These are phyloP conservation scores for Massariosphaeria phaeospora DNA, from an alignment of 495 filamentous ascomycete genomes.

Conservation along the genomic window DNA sequence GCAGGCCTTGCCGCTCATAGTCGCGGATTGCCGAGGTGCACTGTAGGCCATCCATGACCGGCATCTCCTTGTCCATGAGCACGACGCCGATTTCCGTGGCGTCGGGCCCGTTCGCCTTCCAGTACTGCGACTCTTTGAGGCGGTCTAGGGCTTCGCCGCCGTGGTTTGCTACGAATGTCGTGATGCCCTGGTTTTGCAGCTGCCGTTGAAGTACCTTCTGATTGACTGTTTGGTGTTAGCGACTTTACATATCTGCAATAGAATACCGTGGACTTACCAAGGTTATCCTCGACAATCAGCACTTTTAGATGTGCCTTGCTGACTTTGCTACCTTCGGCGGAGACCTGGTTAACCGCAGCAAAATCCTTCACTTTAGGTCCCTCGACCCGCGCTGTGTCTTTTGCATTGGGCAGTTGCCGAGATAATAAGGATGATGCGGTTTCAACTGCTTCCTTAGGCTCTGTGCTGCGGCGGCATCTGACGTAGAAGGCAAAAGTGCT, in stretches of 20 bases:
- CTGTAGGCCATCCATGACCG: conserved; percentile 71
- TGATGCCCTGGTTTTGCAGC: conserved; percentile 58
- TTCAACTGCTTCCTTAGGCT: conserved; percentile 31
- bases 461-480: conserved; percentile 49
- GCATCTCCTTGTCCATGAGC: conserved; percentile 84
- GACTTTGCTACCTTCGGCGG: not conserved
- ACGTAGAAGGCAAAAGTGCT: conserved; percentile 86
- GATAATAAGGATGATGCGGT: conserved; percentile 4
- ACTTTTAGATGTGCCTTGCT: conserved; percentile 39
- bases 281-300: conserved; percentile 73
- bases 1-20: conserved; percentile 50
- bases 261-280: conserved; percentile 6
- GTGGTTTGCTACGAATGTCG: conserved; percentile 65
- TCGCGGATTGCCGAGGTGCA: conserved; percentile 63
- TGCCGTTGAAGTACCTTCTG: conserved; percentile 63
- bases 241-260: not conserved
- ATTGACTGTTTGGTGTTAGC: conserved; percentile 56
- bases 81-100: conserved; percentile 55
- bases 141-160: conserved; percentile 67
- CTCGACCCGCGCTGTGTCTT: not conserved
- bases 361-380: conserved; percentile 34
- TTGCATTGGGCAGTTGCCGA: conserved; percentile 23
- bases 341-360: conserved; percentile 10
- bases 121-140: conserved; percentile 40
- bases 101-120: conserved; percentile 37